Evolutionary conservation across 768 basidiomycete genomes (phyloP), one percentile per base, ranked within the genome.

Genomic region (Serendipita indica): DNA sequence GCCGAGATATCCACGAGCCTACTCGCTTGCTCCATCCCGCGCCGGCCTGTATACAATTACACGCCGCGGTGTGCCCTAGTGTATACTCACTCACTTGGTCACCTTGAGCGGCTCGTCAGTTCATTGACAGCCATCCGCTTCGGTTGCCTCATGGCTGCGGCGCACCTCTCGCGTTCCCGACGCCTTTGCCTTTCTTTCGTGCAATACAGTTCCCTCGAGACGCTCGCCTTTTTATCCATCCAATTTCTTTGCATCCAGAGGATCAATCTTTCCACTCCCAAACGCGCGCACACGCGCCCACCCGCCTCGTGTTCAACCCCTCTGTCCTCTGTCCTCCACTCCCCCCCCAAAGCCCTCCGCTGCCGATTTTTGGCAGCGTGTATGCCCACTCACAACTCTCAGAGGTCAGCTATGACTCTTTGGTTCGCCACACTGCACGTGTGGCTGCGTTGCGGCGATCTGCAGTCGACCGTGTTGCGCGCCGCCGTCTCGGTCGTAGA

Each of bases 301-400:
- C 49, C 49, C 49, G 49, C 49, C 49, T 54, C 49, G 49, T 54
- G 49, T 54, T 54, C 49, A 33, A 28, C 30, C 30, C 30, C 49
- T 2, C 32, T 30, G 7, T 30, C 10, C 22, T 54, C 16, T 54
- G 4, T 30, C 25, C 49, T 22, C 20, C 32, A 18, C 32, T 54
- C 49, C 25, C 49, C 32, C 22, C 22, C 32, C 32, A 27, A 28
- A 54, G 4, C 4, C 7, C 7, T 18, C 20, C 49, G n/a, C 10
- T 28, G 10, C 16, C 49, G 32, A 27, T 3, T 7, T 54, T 27
- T 16, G 35, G 10, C 35, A 7, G 10, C 49, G n/a, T 30, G 32
- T 7, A 4, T 54, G 10, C 16, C 16, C 4, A 13, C 49, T 54
- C 10, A 25, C 1, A 7, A 25, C 25, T 54, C 22, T 14, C 13